Evolutionary conservation across 2,329 filamentous ascomycete genomes (phyloP).

Genomic region (Arachnopeziza araneosa): DNA sequence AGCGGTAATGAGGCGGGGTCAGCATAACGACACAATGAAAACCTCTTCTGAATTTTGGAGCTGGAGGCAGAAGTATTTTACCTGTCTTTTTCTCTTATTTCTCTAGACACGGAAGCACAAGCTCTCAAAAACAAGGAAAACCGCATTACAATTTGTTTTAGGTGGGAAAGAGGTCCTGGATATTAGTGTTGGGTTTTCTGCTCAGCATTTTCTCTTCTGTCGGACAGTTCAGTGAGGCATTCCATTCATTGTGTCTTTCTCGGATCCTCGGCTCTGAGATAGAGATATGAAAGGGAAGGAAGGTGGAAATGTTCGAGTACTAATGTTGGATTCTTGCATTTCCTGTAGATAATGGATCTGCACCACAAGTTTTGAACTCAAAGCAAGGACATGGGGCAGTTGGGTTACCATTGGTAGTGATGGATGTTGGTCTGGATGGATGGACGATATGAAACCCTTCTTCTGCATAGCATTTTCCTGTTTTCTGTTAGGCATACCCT

Average conservation of each 20-base stretch:
- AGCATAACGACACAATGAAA: background rate
- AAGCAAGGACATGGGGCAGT: background rate
- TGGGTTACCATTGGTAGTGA: conserved; percentile 2
- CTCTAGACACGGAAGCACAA: conserved; percentile 3
- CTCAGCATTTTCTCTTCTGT: conserved; percentile 9
- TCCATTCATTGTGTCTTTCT: background rate
- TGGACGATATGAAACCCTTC: background rate
- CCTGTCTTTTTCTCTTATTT: background rate
- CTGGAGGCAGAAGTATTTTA: background rate
- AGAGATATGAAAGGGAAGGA: background rate
- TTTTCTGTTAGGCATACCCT: conserved; percentile 11
- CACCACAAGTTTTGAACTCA: background rate
- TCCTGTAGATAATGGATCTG: conserved; percentile 12
- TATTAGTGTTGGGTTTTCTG: background rate
- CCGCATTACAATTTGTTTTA: background rate
- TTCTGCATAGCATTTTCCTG: conserved; percentile 8
- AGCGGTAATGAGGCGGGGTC: background rate
- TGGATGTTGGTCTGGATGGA: conserved; percentile 2
- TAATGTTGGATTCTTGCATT: background rate
- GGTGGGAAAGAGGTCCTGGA: background rate
- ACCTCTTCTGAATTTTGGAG: background rate
- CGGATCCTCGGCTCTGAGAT: background rate
- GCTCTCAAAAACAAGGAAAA: background rate
- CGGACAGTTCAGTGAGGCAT: background rate
- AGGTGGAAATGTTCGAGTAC: background rate